phyloP scores from a whole-genome alignment of 1,284 basidiomycete genomes.

The Schizopora paradoxa region DNA sequence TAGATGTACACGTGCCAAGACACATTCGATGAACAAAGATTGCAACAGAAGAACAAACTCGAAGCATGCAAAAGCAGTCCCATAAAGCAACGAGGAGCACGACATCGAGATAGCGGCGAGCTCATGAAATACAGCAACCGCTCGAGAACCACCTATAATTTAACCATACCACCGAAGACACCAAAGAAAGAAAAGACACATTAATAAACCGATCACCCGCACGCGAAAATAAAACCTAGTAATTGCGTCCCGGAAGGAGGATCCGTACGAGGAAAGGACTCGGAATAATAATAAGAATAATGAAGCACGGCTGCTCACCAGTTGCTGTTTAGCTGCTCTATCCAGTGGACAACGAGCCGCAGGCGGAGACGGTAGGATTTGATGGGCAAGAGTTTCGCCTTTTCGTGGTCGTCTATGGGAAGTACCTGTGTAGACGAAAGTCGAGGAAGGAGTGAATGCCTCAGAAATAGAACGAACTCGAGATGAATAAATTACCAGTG shows the following conservation, averaged over 20 bases:
- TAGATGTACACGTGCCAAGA: too few species aligned
- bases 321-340: conserved; percentile 69
- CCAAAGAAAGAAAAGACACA: conserved; percentile 34
- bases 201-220: conserved; percentile 42
- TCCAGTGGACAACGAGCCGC: conserved; percentile 87
- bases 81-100: too few species aligned
- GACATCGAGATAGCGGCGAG: conserved; percentile 16
- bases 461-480: conserved; percentile 6
- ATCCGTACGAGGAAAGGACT: conserved; percentile 10
- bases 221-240: conserved; percentile 10
- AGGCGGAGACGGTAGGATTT: conserved; percentile 74
- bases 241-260: conserved; percentile 3
- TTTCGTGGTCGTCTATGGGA: conserved; percentile 94
- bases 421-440: conserved; percentile 46
- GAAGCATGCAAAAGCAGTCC: too few species aligned
- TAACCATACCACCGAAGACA: conserved; percentile 17
- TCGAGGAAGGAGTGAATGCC: not conserved
- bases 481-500: conserved; percentile 43
- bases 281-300: conserved; percentile 7
- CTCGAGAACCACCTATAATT: conserved; percentile 44
- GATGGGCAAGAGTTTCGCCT: conserved; percentile 90
- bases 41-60: too few species aligned
- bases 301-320: conserved; percentile 44
- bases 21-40: too few species aligned
- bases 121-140: conserved; percentile 36